A percentile compares a stretch with the other conserved stretches of the same genome.
These are phyloP conservation scores for Suhomyces anneliseae DNA, from an alignment of 1,139 yeast genomes.

Conservation along the genomic window DNA sequence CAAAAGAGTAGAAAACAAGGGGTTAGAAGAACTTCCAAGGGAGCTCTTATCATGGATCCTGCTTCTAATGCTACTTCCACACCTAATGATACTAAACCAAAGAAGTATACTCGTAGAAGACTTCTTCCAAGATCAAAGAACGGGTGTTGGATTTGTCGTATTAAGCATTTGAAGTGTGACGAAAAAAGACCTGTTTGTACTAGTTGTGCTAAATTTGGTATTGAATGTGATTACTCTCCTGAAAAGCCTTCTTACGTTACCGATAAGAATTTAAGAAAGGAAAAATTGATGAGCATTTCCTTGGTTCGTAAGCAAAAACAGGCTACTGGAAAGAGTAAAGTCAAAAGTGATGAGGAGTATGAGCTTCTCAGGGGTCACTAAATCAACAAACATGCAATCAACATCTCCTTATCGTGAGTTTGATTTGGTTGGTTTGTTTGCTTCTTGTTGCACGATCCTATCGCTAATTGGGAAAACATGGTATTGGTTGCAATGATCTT, in stretches of 20 bases:
- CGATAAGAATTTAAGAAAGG: conserved; percentile 36
- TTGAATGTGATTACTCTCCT: conserved; percentile 45
- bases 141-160: conserved; percentile 54
- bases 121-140: conserved; percentile 43
- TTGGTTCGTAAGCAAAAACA: conserved; percentile 33
- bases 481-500: too few relatives aligned
- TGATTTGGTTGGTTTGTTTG: too few relatives aligned
- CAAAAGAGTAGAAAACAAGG: conserved; percentile 14
- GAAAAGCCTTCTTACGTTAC: conserved; percentile 44
- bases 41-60: conserved; percentile 6
- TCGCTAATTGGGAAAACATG: too few relatives aligned
- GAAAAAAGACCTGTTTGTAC: conserved; percentile 42
- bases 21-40: conserved; percentile 7
- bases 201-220: conserved; percentile 43
- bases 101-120: conserved; percentile 44
- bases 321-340: conserved; percentile 11
- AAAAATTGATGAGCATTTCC: conserved; percentile 37
- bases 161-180: conserved; percentile 51
- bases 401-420: too few relatives aligned
- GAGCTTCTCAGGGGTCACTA: not conserved
- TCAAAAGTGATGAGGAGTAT: conserved; percentile 5
- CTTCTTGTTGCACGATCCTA: too few relatives aligned
- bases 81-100: conserved; percentile 18
- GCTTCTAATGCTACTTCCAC: not conserved
- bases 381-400: not conserved